Evolutionary conservation across 495 filamentous ascomycete genomes (phyloP), one percentile per base, ranked within the genome.

Genomic region (Glarea lozoyensis): DNA sequence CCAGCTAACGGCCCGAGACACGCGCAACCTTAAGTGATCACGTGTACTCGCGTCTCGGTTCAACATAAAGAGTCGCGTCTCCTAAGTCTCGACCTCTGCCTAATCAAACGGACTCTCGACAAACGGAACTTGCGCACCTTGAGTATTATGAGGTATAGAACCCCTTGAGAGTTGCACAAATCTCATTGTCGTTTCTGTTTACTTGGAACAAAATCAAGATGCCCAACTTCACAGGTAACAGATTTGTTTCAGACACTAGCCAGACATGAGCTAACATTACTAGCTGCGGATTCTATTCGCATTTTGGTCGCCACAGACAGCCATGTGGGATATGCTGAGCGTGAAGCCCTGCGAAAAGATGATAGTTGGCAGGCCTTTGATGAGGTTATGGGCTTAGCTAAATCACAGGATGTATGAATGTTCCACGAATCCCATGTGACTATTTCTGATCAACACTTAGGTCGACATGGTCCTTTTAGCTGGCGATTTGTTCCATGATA

Each of bases 301-400:
- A 88, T 98, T 46, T 81, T 98, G 37, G 72, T 97, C 30, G 78
- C 92, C 37, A 96, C 88, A 12, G 92, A 98, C 62, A 95, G 86
- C 56, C 92, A 98, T 82, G 93, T 98, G 42, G 92, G 92, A 23
- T 96, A 83, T 67, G 86, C 86, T 51, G 92, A 98, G 61, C 82
- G 92, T 50, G 88, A 99, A 59, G 73, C 85, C 15, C 85, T 89
- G 49, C 87, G 92, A 3, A 87, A 88, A 29, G 86, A 99, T 58
- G 92, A 99, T 61, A 95, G 89, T 63, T 96, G 90, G 92, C 82
- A 82, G 53, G 87, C 78, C 40, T 99, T 99, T 63, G 81, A 97
- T 54, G 92, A 99, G 59, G 74, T 95, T 33, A 94, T 99, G 86
- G 82, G 79, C 45, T 62, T 97, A 11, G 92, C 89, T 9, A 86